These are phyloP conservation scores for Pseudopyricularia javanii DNA, from an alignment of 2,329 filamentous ascomycete genomes.

Conservation along the genomic window DNA sequence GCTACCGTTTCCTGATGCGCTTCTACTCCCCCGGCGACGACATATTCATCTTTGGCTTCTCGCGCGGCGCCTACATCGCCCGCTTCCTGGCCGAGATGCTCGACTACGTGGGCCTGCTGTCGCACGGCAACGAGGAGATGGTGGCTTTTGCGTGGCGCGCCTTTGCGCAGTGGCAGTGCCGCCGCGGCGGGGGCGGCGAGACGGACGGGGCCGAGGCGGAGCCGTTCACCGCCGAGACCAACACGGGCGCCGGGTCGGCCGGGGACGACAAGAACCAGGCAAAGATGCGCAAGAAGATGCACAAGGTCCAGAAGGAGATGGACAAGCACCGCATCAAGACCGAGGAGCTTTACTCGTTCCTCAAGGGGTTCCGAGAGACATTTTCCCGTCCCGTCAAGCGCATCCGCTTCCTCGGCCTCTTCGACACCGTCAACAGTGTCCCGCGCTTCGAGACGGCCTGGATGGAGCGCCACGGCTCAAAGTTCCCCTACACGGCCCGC, in stretches of 20 bases:
- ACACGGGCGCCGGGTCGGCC: background rate
- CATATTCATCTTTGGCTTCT: constrained; percentile 66
- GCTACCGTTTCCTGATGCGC: constrained; percentile 69
- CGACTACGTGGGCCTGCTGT: constrained; percentile 67
- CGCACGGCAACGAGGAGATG: constrained; percentile 77
- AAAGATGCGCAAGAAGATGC: background rate
- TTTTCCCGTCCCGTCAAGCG: constrained; percentile 64
- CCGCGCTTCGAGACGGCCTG: constrained; percentile 63
- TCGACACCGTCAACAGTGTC: constrained; percentile 73
- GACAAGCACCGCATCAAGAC: constrained; percentile 24
- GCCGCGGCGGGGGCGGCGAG: constrained; percentile 30
- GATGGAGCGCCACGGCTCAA: constrained; percentile 57
- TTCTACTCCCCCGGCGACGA: constrained; percentile 53
- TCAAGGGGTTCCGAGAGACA: constrained; percentile 70
- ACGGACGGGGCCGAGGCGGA: constrained; percentile 14
- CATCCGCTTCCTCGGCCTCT: constrained; percentile 66
- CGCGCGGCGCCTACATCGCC: constrained; percentile 60
- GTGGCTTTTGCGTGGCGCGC: constrained; percentile 75
- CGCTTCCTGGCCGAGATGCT: constrained; percentile 75
- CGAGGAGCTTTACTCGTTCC: constrained; percentile 57
- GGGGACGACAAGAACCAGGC: background rate
- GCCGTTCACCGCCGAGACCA: constrained; percentile 14
- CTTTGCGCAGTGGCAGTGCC: constrained; percentile 61
- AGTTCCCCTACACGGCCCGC: constrained; percentile 56
- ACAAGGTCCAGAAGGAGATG: background rate